Evolutionary conservation across 2,329 filamentous ascomycete species (phyloP), one percentile per base, ranked within the genome.

Genomic region (Fusarium tupiense): DNA sequence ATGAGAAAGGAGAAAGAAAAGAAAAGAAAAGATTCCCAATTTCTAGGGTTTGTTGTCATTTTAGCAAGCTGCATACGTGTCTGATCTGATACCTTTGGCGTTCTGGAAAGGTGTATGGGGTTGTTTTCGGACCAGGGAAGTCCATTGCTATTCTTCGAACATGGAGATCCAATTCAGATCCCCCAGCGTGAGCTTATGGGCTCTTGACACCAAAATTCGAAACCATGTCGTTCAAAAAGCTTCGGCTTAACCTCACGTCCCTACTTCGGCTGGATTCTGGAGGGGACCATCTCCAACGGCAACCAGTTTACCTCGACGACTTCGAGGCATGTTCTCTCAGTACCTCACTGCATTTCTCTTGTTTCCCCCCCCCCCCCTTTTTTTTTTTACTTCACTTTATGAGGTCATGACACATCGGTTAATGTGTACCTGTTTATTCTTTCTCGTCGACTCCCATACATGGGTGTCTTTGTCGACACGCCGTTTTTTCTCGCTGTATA

Each of bases 71-170:
- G 69, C 77, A 77, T 78, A 64, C 67, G 80, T 80, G 61, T 76
- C 66, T 69, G 74, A 62, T 75, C 72, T 78, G 65, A 72, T 73
- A 69, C 73, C 77, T 78, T 77, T 71, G 81, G 83, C 81, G 82
- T 84, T 75, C 81, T 83, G 82, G 81, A 80, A 78, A 82, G 76
- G 81, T 74, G 72, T 73, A 68, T 66, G 73, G 71, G 70, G 70
- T 64, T 73, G 56, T 73, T 69, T 70, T 70, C 62, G 76, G 69
- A 69, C 64, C 67, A 62, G 47, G 54, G 56, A 65, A 64, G 66
- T 72, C 69, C 60, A 68, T 68, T 66, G 57, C 57, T 76, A 64
- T 73, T 74, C 71, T 73, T 69, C 67, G 46, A 57, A 70, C 58
- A 40, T 44, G 62, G 71, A 58, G 62, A 72, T 73, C 64, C 60